A percentile compares a stretch with the other conserved stretches of the same genome.
phyloP scores from a whole-genome alignment of 306 rosid genomes.

The Albizia julibrissin region DNA sequence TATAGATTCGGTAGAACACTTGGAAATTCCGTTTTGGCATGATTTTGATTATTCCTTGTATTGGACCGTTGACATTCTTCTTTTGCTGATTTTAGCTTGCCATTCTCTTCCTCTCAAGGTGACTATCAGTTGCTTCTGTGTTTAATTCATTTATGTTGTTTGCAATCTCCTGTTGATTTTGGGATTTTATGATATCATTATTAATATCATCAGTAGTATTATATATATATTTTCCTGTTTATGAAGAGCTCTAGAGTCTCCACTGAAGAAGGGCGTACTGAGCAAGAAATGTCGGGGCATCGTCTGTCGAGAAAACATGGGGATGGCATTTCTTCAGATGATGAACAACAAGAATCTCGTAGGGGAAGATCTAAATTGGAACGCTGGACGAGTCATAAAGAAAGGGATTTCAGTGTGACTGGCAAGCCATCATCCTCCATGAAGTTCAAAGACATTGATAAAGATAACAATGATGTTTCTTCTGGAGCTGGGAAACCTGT shows the following conservation, averaged over 20 bases:
- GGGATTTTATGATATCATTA: conserved; percentile 6
- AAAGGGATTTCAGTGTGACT: conserved; percentile 66
- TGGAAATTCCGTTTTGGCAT: not conserved
- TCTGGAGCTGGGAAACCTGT: conserved; percentile 62
- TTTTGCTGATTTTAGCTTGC: conserved; percentile 6
- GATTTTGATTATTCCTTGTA: conserved; percentile 10
- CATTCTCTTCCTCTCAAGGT: not conserved
- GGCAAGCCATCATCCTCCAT: conserved; percentile 64
- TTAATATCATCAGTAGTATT: not conserved
- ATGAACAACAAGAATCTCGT: conserved; percentile 71
- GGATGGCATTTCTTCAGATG: conserved; percentile 71
- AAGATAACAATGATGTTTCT: conserved; percentile 51
- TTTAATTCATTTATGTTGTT: conserved; percentile 9
- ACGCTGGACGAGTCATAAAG: conserved; percentile 97
- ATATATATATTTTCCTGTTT: conserved; percentile 32
- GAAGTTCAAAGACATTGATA: conserved; percentile 57
- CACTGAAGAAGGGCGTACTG: conserved; percentile 49
- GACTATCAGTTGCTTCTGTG: conserved; percentile 7
- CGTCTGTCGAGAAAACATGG: conserved; percentile 59
- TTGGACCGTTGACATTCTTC: not conserved
- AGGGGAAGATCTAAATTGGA: conserved; percentile 95
- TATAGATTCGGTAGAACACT: not conserved
- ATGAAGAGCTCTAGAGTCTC: conserved; percentile 75
- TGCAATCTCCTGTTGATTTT: conserved; percentile 31
- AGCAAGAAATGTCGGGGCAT: conserved; percentile 53